A percentile compares a stretch with the other conserved stretches of the same genome.
Conservation (phyloP, 768 basidiomycete species). For the Termitomyces sp. region DNA sequence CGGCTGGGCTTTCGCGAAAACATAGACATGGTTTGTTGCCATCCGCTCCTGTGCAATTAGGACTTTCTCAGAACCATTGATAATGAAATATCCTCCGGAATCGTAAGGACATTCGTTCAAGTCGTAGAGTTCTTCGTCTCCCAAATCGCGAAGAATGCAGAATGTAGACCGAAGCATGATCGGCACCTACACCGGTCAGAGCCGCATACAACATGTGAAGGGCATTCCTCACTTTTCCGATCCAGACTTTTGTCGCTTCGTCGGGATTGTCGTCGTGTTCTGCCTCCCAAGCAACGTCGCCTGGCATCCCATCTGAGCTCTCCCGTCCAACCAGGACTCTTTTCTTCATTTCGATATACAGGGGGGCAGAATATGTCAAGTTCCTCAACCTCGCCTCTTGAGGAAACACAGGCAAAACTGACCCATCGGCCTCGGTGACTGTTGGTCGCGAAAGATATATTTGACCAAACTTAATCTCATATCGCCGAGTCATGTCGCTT, state of each 20-base stretch:
- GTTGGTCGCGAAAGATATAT: constrained; percentile 95
- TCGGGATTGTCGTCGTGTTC: constrained; percentile 60
- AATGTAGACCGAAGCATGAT: constrained; percentile 97
- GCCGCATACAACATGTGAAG: neutral
- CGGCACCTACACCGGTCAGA: constrained; percentile 59
- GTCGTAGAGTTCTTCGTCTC: constrained; percentile 79
- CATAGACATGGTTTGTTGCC: constrained; percentile 99
- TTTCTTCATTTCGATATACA: constrained; percentile 95
- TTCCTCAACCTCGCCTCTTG: constrained; percentile 95
- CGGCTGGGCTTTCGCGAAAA: constrained; percentile 96
- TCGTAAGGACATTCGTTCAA: constrained; percentile 98
- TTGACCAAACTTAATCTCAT: constrained; percentile 96
- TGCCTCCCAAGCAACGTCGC: constrained; percentile 72
- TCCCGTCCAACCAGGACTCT: constrained; percentile 74
- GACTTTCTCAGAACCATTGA: constrained; percentile 99
- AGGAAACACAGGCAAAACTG: constrained; percentile 89
- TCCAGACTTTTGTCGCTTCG: constrained; percentile 83
- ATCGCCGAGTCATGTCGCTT: constrained; percentile 77
- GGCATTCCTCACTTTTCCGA: constrained; percentile 69
- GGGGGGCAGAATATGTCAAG: constrained; percentile 90
- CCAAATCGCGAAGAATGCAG: constrained; percentile 81
- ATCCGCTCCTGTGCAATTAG: constrained; percentile 98
- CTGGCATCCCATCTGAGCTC: constrained; percentile 74
- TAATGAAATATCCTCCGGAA: constrained; percentile 98
- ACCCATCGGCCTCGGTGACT: constrained; percentile 92